Evolutionary conservation across 805 yeast species (phyloP), one percentile per base, ranked within the genome.

Genomic region (Kuraishia cidri): DNA sequence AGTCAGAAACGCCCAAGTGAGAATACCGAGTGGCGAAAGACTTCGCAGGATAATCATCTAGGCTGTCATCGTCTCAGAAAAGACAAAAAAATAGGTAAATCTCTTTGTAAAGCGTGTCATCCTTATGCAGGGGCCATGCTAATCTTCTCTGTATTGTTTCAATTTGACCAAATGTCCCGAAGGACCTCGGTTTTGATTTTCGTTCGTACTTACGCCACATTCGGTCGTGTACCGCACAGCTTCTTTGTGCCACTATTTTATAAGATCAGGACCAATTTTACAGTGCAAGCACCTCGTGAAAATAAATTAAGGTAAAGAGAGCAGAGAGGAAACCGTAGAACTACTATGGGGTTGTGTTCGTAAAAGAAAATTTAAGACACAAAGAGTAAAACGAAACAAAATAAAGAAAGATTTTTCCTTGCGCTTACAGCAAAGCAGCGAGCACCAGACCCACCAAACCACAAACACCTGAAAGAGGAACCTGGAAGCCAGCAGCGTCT

Each of bases 111-210:
- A 88, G 96, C 97, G 97, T 94, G 96, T 88, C 97, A 90, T 90
- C 97, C 96, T 92, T 92, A 92, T 90, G 97, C 97, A 90, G 96
- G 97, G 97, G 96, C 96, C 94, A 94, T 92, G 97, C 97, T 90
- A 88, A 90, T 92, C 97, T 90, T 90, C 98, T 90, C 97, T 90
- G 98, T 90, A 90, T 90, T 87, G 95, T 81, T 90, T 88, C 95
- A 80, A 88, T 80, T 90, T 90, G 97, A 90, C 97, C 90, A 86
- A 80, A 78, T 79, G 90, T 78, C 87, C 84, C 79, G 73, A 66
- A 70, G 79, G 77, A 54, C 62, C 30, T 15, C 10, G 6, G 7
- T n/a, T 25, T 17, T 2, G 17, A 58, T 24, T 29, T 19, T 16
- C 15, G 12, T 17, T 9, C 3, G 9, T 5, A 31, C 24, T 26